Evolutionary conservation across 177 flowering plant species (phyloP).

Genomic region (Tripterygium wilfordii): DNA sequence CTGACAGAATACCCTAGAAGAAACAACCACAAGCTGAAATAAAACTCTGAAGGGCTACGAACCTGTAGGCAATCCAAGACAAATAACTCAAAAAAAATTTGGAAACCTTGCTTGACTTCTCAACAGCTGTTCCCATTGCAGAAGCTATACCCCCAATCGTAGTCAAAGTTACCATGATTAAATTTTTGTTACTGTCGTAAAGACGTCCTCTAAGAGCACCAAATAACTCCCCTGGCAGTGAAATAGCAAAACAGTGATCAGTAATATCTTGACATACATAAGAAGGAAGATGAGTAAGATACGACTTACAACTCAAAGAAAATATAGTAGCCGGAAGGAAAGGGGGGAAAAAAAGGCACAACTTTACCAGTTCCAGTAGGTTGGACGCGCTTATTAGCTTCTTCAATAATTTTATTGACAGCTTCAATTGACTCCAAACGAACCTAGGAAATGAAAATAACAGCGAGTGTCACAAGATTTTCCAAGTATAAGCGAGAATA

Average conservation of each 20-base stretch:
- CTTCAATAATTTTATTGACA: slow-evolving; percentile 84
- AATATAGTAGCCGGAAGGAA: no score
- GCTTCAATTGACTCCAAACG: slow-evolving; percentile 95
- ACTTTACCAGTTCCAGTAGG: slow-evolving; percentile 84
- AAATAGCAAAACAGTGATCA: no score
- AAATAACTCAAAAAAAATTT: background rate
- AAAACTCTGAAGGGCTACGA: no score
- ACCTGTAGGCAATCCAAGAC: no score
- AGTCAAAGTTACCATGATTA: slow-evolving; percentile 73
- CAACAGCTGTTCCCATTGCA: slow-evolving; percentile 96
- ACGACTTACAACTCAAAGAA: no score
- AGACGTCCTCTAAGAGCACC: slow-evolving; percentile 87
- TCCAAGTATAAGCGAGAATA: background rate
- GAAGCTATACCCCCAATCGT: slow-evolving; percentile 76
- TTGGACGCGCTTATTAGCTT: slow-evolving; percentile 89
- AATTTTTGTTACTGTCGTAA: slow-evolving; percentile 84
- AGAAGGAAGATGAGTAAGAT: no score
- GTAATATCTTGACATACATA: no score
- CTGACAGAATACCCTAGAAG: slow-evolving; percentile 77
- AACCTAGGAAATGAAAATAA: slow-evolving; percentile 38
- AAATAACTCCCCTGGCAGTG: slow-evolving; percentile 81
- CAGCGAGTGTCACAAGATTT: background rate
- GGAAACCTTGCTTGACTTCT: slow-evolving; percentile 92
- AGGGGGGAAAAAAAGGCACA: no score
- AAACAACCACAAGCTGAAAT: background rate